Percentiles rank a stretch among this genome's conserved stretches.
These are phyloP conservation scores for Cicer bijugum DNA, from an alignment of 306 rosid species.

Conservation along the genomic window DNA sequence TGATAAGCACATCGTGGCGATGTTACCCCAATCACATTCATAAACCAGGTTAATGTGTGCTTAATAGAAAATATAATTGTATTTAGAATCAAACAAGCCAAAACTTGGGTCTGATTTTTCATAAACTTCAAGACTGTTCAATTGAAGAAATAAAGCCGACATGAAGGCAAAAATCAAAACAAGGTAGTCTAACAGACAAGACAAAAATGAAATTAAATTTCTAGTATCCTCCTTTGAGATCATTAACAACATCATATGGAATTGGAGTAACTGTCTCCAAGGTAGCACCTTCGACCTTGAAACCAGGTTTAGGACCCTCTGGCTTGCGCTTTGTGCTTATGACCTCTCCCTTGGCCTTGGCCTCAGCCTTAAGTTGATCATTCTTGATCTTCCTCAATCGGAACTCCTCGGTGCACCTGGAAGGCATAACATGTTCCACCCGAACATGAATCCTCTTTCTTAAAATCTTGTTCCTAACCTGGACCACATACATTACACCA, in stretches of 20 bases:
- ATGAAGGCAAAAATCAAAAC: not conserved
- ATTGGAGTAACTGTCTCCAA: conserved; percentile 22
- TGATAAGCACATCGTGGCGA: too few species aligned
- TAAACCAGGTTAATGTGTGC: not conserved
- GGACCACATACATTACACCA: not conserved
- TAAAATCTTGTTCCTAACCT: conserved; percentile 79
- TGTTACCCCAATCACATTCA: too few species aligned
- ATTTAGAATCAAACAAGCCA: not conserved
- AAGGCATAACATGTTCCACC: conserved; percentile 84
- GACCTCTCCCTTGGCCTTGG: conserved; percentile 74
- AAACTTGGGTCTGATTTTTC: not conserved
- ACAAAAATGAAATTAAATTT: not conserved
- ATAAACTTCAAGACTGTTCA: not conserved
- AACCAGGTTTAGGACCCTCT: conserved; percentile 15
- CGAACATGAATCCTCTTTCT: conserved; percentile 90
- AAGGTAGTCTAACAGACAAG: not conserved
- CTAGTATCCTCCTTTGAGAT: conserved; percentile 28
- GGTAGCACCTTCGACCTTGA: conserved; percentile 11
- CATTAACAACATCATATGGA: conserved; percentile 21
- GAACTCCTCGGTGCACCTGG: conserved; percentile 83
- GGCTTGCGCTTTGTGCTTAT: conserved; percentile 72
- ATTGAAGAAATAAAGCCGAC: not conserved
- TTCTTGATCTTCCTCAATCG: conserved; percentile 71
- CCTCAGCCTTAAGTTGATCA: conserved; percentile 75
- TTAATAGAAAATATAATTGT: not conserved